These are phyloP conservation scores for Dendrobium nobile DNA, from an alignment of 106 monocot species.

Conservation along the genomic window DNA sequence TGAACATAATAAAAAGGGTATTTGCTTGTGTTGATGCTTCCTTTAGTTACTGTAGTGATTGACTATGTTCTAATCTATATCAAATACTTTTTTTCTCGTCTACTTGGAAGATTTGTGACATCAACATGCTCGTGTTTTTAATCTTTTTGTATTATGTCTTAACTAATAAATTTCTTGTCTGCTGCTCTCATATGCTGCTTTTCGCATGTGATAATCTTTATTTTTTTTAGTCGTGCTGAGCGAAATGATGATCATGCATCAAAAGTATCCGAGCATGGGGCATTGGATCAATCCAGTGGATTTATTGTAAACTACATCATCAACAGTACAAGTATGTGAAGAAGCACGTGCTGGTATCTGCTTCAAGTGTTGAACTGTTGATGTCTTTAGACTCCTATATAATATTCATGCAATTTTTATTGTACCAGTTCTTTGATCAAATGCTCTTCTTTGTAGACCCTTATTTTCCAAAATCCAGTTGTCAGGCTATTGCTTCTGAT, in stretches of 20 bases:
- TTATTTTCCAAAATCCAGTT: conserved; percentile 25
- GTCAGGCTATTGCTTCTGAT: conserved; percentile 28
- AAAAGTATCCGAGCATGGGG: conserved; percentile 30
- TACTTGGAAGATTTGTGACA: background rate
- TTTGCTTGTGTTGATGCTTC: background rate
- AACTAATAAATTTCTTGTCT: background rate
- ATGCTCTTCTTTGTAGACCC: conserved; percentile 21
- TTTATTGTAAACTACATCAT: conserved; percentile 26
- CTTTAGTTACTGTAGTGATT: background rate
- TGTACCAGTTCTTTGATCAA: background rate
- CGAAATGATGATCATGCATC: conserved; percentile 33
- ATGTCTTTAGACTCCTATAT: background rate
- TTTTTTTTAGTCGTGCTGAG: conserved; percentile 28
- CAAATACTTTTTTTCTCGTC: background rate
- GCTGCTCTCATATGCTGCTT: background rate
- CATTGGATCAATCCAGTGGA: conserved; percentile 35
- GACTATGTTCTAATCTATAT: background rate
- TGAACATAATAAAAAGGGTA: too few species aligned
- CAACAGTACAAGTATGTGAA: conserved; percentile 25
- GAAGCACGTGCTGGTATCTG: background rate
- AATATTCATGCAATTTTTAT: background rate
- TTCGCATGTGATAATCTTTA: background rate
- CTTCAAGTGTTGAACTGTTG: background rate
- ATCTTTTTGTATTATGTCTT: background rate
- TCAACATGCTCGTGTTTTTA: background rate